A percentile compares a stretch with the other conserved stretches of the same genome.
Evolutionary conservation across 345 rosid genomes (phyloP).

Genomic region (Angophora floribunda): DNA sequence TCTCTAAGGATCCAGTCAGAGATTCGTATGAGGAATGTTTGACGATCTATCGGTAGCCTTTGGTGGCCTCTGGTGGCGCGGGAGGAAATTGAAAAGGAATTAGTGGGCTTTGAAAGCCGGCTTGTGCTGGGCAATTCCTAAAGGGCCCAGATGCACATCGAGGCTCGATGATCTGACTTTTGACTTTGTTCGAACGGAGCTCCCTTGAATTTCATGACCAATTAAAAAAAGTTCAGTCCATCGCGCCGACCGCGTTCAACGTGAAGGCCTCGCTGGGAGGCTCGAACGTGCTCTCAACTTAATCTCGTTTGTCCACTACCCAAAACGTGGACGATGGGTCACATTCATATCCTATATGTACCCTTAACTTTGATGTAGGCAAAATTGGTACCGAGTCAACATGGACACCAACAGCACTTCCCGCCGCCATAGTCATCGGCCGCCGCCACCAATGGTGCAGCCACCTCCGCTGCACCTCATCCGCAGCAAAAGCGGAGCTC

Average conservation of each 20-base stretch:
- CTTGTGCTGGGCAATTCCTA: not conserved
- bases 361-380: not conserved
- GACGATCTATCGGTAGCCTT: not conserved
- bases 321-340: not conserved
- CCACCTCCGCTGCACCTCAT: slow-evolving; percentile 8
- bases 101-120: not conserved
- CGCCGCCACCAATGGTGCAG: not conserved
- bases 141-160: not conserved
- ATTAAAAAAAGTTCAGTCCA: not conserved
- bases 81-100: not conserved
- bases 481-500: slow-evolving; percentile 38
- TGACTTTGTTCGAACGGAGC: not conserved
- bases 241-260: not conserved
- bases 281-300: slow-evolving; percentile 2
- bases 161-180: not conserved
- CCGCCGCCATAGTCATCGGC: not conserved
- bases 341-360: not conserved
- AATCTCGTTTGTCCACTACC: not conserved
- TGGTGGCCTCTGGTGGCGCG: not conserved
- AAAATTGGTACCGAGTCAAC: not conserved
- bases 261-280: not conserved
- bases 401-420: not conserved
- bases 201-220: not conserved
- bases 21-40: not conserved
- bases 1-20: not conserved